Evolutionary conservation across 1,284 basidiomycete genomes (phyloP).

Genomic region (Butyriboletus appendiculatus): DNA sequence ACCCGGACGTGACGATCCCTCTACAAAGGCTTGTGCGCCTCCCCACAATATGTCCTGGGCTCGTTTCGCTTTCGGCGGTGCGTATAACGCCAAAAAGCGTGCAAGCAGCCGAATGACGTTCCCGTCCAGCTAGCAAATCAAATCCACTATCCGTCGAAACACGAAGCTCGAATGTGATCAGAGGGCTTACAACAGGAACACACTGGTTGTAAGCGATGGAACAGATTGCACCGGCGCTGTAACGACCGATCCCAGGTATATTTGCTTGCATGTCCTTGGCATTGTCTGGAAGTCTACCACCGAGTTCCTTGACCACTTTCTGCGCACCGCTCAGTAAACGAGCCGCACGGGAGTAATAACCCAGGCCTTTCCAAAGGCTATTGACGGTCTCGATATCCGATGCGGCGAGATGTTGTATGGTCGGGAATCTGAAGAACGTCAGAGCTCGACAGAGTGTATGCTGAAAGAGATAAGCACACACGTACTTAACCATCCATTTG

Average conservation of each 20-base stretch:
- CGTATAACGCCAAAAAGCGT: conserved; percentile 80
- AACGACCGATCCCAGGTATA: conserved; percentile 90
- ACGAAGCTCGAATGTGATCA: neutral
- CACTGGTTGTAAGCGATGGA: conserved; percentile 88
- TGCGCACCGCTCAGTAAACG: conserved; percentile 79
- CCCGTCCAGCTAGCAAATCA: conserved; percentile 72
- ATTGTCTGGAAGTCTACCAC: conserved; percentile 76
- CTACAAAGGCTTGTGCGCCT: conserved; percentile 71
- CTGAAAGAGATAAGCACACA: conserved; percentile 4
- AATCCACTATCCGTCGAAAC: neutral
- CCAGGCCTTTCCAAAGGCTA: conserved; percentile 85
- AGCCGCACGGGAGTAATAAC: conserved; percentile 89
- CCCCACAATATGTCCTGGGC: conserved; percentile 85
- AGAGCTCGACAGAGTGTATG: neutral
- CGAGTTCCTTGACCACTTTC: conserved; percentile 67
- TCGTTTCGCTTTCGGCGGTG: conserved; percentile 75
- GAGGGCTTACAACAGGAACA: conserved; percentile 72
- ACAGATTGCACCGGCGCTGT: conserved; percentile 88
- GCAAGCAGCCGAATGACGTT: conserved; percentile 87
- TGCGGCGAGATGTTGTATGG: conserved; percentile 72
- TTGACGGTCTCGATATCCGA: conserved; percentile 87
- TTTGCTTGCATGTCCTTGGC: conserved; percentile 81
- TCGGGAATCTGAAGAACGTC: conserved; percentile 68
- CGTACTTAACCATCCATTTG: conserved; percentile 79
- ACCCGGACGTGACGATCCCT: conserved; percentile 56